Evolutionary conservation across 805 yeast species (phyloP).

Genomic region (Saccharomycopsis capsularis): DNA sequence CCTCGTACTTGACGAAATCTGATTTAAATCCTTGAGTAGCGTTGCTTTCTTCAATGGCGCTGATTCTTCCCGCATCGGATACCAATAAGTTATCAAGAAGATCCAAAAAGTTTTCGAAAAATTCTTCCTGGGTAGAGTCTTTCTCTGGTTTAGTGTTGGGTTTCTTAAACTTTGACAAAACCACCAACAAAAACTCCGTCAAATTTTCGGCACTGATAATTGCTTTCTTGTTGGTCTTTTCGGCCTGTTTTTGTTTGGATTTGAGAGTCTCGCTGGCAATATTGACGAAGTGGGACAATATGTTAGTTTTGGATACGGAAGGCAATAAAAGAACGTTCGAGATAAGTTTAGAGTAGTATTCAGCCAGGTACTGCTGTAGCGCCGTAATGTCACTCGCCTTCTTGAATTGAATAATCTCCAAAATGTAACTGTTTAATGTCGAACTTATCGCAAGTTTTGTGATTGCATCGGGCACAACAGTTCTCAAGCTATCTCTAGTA

Average conservation of each 20-base stretch:
- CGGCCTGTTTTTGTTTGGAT: neutral
- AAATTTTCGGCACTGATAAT: neutral
- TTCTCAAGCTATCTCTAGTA: neutral
- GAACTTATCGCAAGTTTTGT: neutral
- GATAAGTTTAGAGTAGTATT: neutral
- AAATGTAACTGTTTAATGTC: neutral
- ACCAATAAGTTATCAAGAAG: neutral
- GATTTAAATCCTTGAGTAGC: neutral
- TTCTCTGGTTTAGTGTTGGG: neutral
- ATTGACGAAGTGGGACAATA: neutral
- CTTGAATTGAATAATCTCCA: neutral
- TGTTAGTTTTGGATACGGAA: no score
- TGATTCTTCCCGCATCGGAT: neutral
- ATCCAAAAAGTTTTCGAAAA: neutral
- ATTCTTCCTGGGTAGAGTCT: constrained; percentile 3
- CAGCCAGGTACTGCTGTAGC: neutral
- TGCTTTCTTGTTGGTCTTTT: no score
- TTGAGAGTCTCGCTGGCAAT: neutral
- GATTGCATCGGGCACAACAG: no score
- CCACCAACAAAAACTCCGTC: neutral
- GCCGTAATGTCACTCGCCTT: neutral
- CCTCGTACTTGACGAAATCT: neutral
- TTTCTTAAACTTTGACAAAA: neutral
- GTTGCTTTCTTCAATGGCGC: no score
- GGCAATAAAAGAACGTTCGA: neutral